Evolutionary conservation across 768 basidiomycete species (phyloP).

Genomic region (Collybiopsis luxurians): DNA sequence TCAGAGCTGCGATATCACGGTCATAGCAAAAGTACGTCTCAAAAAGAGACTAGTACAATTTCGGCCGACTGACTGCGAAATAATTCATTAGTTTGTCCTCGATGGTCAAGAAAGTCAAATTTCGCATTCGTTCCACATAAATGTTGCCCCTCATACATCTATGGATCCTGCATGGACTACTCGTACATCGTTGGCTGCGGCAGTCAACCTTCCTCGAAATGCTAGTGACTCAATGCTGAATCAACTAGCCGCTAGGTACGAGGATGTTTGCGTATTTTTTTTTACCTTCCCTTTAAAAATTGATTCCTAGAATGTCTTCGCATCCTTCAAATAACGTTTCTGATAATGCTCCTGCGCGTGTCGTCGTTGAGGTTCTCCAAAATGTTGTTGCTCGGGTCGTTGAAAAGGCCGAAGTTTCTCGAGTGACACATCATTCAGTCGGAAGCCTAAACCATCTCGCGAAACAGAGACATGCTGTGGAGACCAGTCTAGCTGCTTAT

Average conservation of each 20-base stretch:
- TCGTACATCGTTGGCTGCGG: neutral
- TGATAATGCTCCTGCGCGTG: constrained; percentile 24
- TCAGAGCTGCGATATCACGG: constrained; percentile 71
- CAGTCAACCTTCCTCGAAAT: constrained; percentile 3
- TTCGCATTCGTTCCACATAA: constrained; percentile 63
- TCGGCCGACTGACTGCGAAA: neutral
- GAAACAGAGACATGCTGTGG: constrained; percentile 79
- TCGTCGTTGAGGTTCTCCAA: constrained; percentile 76
- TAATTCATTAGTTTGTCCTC: constrained; percentile 52
- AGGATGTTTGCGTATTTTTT: neutral
- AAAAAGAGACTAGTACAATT: neutral
- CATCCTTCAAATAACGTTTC: constrained; percentile 5
- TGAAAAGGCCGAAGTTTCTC: constrained; percentile 67
- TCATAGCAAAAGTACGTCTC: constrained; percentile 65
- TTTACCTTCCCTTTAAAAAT: neutral
- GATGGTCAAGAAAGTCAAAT: constrained; percentile 75
- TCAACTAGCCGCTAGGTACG: constrained; percentile 1
- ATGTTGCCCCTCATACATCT: constrained; percentile 61
- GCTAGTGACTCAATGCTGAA: constrained; percentile 7
- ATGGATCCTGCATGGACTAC: constrained; percentile 28
- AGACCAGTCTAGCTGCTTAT: constrained; percentile 68
- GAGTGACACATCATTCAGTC: constrained; percentile 43
- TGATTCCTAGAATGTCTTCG: neutral
- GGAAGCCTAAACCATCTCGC: constrained; percentile 64
- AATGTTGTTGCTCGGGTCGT: constrained; percentile 77